Percentiles rank a stretch among this genome's conserved stretches.
Evolutionary conservation across 257 asterid genomes (phyloP).

Genomic region (Fraxinus quadrangulata): DNA sequence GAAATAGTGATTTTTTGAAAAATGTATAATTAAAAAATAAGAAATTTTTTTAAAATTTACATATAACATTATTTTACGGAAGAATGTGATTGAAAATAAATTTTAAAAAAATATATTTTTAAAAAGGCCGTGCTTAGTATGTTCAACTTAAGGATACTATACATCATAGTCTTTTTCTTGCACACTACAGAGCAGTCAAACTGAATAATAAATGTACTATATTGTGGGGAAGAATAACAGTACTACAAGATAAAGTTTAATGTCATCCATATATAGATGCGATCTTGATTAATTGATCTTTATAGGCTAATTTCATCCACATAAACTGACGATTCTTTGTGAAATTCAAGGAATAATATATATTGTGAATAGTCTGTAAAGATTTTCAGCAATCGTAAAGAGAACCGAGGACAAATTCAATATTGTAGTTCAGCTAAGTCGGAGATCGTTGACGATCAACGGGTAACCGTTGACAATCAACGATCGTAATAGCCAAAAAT

Average conservation of each 20-base stretch:
- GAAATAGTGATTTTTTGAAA: too few relatives aligned
- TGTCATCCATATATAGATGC: conserved; percentile 10
- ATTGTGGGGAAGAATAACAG: conserved; percentile 6
- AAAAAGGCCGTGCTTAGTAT: too few relatives aligned
- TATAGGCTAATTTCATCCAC: conserved; percentile 20
- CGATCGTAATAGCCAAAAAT: too few relatives aligned
- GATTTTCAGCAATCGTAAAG: conserved; percentile 20
- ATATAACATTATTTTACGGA: too few relatives aligned
- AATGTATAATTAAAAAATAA: too few relatives aligned
- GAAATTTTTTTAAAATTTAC: too few relatives aligned
- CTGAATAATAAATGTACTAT: not conserved
- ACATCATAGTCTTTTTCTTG: too few relatives aligned
- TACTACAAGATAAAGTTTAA: conserved; percentile 22
- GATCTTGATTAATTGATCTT: not conserved
- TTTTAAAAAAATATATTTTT: too few relatives aligned
- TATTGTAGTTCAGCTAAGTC: too few relatives aligned
- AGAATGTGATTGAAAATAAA: too few relatives aligned
- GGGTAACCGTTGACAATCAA: too few relatives aligned
- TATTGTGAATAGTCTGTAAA: conserved; percentile 33
- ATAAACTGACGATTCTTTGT: conserved; percentile 3
- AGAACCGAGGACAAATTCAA: not conserved
- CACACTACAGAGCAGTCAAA: not conserved
- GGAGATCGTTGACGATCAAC: too few relatives aligned
- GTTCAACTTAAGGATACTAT: not conserved
- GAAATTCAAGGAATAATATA: conserved; percentile 23